phyloP scores from a whole-genome alignment of 495 filamentous ascomycete species.

The Neurospora sp. region DNA sequence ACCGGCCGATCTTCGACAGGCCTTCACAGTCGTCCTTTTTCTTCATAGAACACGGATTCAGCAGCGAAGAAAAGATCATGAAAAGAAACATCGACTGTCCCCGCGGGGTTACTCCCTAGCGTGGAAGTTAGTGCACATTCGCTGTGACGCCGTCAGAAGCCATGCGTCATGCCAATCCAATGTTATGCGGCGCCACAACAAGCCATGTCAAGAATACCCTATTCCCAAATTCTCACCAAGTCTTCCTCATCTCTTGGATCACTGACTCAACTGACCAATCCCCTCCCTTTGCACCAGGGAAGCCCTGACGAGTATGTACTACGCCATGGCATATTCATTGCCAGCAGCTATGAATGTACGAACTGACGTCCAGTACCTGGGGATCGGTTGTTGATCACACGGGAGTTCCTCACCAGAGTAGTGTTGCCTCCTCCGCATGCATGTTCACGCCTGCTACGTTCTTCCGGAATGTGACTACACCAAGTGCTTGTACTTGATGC shows the following conservation, averaged over 20 bases:
- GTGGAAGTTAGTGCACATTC: neutral
- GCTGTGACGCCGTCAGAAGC: neutral
- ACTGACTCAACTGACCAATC: neutral
- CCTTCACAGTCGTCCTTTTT: neutral
- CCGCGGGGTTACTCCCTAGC: neutral
- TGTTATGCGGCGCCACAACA: neutral
- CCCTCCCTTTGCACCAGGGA: no score
- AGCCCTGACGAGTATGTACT: neutral
- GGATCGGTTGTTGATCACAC: neutral
- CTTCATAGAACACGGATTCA: neutral
- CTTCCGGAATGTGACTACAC: neutral
- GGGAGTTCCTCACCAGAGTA: neutral
- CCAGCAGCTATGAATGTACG: neutral
- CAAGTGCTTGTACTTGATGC: neutral
- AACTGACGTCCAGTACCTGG: neutral
- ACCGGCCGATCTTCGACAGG: neutral
- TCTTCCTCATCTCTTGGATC: neutral
- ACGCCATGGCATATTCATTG: neutral
- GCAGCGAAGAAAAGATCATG: neutral
- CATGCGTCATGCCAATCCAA: neutral
- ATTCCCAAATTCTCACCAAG: neutral
- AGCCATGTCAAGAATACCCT: neutral
- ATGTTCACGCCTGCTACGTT: neutral
- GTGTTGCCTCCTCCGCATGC: neutral
- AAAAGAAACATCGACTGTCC: neutral